Conservation (phyloP, 257 asterid genomes). For the Nicotiana tabacum region DNA sequence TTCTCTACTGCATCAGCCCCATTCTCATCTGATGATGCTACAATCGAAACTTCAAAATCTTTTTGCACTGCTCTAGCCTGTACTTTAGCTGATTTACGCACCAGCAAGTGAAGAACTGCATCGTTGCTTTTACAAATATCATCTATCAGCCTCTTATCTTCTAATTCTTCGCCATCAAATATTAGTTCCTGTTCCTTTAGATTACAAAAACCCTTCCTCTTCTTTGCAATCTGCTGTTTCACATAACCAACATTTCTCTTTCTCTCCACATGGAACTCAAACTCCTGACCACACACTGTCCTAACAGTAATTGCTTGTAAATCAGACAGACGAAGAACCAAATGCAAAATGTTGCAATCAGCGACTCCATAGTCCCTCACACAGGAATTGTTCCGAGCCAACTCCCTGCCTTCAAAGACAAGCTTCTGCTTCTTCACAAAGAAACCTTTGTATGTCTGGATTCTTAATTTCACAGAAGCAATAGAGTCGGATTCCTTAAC, state of each 20-base stretch:
- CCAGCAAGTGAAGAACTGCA: slow-evolving; percentile 64
- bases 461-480: slow-evolving; percentile 69
- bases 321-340: slow-evolving; percentile 60
- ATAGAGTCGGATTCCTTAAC: slow-evolving; percentile 71
- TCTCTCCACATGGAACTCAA: slow-evolving; percentile 56
- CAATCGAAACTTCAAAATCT: slow-evolving; percentile 57
- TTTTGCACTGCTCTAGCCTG: slow-evolving; percentile 40
- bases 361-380: slow-evolving; percentile 60
- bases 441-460: slow-evolving; percentile 56
- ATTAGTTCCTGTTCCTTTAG: slow-evolving; percentile 56
- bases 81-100: slow-evolving; percentile 56
- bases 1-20: slow-evolving; percentile 21
- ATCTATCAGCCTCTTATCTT: slow-evolving; percentile 64
- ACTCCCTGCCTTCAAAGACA: slow-evolving; percentile 71
- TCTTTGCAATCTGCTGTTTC: slow-evolving; percentile 60
- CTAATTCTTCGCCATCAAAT: slow-evolving; percentile 66
- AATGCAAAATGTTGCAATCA: slow-evolving; percentile 63
- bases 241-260: slow-evolving; percentile 62
- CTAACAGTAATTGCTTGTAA: slow-evolving; percentile 67
- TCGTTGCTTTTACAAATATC: slow-evolving; percentile 54
- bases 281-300: slow-evolving; percentile 68
- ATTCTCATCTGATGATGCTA: slow-evolving; percentile 34
- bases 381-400: slow-evolving; percentile 51
- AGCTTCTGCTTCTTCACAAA: slow-evolving; percentile 63
- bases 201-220: slow-evolving; percentile 33